Base-by-base conservation (phyloP, 345 rosid species). In the Psidium guajava region DNA sequence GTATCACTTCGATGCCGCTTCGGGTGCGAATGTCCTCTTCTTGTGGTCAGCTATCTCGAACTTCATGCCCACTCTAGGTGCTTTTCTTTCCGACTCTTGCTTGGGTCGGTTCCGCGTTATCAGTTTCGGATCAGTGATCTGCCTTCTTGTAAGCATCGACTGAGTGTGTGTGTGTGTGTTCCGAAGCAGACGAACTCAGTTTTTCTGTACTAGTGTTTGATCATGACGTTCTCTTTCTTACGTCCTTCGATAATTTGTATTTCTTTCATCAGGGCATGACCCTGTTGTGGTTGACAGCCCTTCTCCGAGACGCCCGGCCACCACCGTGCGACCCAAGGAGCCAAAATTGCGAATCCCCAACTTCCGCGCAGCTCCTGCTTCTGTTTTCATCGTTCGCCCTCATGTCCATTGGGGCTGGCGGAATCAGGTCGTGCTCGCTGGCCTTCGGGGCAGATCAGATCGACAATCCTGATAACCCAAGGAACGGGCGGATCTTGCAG, bases 391-490 rank as follows among this genome's bases (percentile, higher is more conserved):
- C 92, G 7, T 88, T 93, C 27, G 89, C 54, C 20, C 84, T 90
- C 55, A 86, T 89, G 93, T 86, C 95, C 9, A 80, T 92, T 1
- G 95, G 92, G 21, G 92, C 92, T 0, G 95, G 95, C 8, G 92
- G 92, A 32, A 80, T 93, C 20, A 84, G 95, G 61, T 85, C 95
- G 5, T 90, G 94, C 59, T 92, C 94, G 53, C 83, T 91, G 42
- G 92, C 94, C 54, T 93, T 93, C 32, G 92, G 92, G 8, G 95
- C 95, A 0, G 94, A 93, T 85, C 95, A 93, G 81, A 83, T 93
- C n/a, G 55, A 91, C 77, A 83, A 90, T 18, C 93, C 92, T 12
- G 74, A 58, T 14, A 84, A 93, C 82, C 93, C 92, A 3, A 84
- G 88, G 44, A 91, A 91, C 32, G 53, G 86, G 11, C 86, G 89